Evolutionary conservation across 768 basidiomycete species (phyloP), one percentile per base, ranked within the genome.

Genomic region (Suillus decipiens): DNA sequence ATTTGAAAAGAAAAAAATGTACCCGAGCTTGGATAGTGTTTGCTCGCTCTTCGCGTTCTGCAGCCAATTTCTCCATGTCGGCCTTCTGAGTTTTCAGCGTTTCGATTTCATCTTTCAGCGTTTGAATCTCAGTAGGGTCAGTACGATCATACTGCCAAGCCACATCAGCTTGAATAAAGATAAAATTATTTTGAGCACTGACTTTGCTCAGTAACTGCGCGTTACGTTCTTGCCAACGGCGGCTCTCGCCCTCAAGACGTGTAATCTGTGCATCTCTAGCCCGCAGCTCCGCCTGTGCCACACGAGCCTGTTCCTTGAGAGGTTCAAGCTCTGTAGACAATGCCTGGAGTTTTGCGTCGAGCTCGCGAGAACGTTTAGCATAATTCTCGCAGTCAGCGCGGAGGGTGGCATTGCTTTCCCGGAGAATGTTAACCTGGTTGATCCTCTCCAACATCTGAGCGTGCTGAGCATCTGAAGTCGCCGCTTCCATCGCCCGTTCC

Each of bases 331-430:
- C 86, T 24, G 77, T 66, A 8, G 84, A 81, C 0, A 89, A 75
- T 47, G 79, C 71, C 63, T 84, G 82, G 10, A 94, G 78, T 72
- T 88, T 86, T 50, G 70, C 69, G 48, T 92, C 90, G 39, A 95
- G 79, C 45, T 89, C 87, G 45, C 83, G 81, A 28, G 87, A 82
- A 48, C 87, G 88, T 73, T 88, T 91, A 31, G 82, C 74, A 65
- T 91, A 82, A n/a, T 78, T 80, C 64, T 93, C 90, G 66, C 83
- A 86, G 61, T 95, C 92, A 37, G 88, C 80, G 62, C 93, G 87
- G 1, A 96, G 81, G 1, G 91, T 94, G 0, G 89, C 87, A 70
- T 96, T 96, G 78, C 92, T 94, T 75, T 96, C 93, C 42, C 93
- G 86, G 2, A 95, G 69, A 60, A 96, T 84, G 61, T 92, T 94